Evolutionary conservation across 2,329 filamentous ascomycete genomes (phyloP).

Genomic region (Botryotinia calthae): DNA sequence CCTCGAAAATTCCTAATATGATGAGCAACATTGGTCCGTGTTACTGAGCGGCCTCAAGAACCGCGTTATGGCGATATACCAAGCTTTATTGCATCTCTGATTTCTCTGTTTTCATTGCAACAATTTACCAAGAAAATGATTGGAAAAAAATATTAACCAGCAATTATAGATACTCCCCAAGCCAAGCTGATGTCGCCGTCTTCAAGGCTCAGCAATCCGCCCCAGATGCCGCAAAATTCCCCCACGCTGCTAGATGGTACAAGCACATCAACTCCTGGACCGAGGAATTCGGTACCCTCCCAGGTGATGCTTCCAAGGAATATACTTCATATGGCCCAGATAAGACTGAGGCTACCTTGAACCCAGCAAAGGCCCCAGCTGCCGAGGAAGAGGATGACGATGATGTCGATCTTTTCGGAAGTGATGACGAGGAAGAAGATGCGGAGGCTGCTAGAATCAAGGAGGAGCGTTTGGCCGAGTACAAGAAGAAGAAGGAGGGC

Average conservation of each 20-base stretch:
- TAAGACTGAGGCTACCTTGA: constrained; percentile 69
- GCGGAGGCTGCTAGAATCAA: constrained; percentile 79
- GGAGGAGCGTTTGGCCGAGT: constrained; percentile 87
- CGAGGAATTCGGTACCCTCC: constrained; percentile 85
- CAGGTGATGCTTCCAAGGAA: constrained; percentile 85
- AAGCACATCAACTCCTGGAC: constrained; percentile 95
- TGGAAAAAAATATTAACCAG: constrained; percentile 23
- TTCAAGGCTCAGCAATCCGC: constrained; percentile 82
- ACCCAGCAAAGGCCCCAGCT: constrained; percentile 79
- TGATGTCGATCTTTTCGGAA: constrained; percentile 90
- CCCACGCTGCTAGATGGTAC: constrained; percentile 95
- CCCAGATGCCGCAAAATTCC: constrained; percentile 83
- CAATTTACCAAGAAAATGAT: constrained; percentile 23
- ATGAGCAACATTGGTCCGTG: constrained; percentile 94
- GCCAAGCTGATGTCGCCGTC: constrained; percentile 92
- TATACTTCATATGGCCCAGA: constrained; percentile 92
- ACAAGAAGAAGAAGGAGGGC: constrained; percentile 93
- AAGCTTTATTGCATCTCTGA: constrained; percentile 79
- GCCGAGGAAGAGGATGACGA: constrained; percentile 76
- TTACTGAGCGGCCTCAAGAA: constrained; percentile 95
- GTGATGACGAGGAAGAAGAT: constrained; percentile 91
- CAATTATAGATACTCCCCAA: constrained; percentile 54
- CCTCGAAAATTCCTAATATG: constrained; percentile 47
- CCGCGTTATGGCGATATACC: constrained; percentile 76
- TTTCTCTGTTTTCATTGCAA: constrained; percentile 31